Evolutionary conservation across 495 filamentous ascomycete species (phyloP), one percentile per base, ranked within the genome.

Genomic region (Penicillium salamii): DNA sequence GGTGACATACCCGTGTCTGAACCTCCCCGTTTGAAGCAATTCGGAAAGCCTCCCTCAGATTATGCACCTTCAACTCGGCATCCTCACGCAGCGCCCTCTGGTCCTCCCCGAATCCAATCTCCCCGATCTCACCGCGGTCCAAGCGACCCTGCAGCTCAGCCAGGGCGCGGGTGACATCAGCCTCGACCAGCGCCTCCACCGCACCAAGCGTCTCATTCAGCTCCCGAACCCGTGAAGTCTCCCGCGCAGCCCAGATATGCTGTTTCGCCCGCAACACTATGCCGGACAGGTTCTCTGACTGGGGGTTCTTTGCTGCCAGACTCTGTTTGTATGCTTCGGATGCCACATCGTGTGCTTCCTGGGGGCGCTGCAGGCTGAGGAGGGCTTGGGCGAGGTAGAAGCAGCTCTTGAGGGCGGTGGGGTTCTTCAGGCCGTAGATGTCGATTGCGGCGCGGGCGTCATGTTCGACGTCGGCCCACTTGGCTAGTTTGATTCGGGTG

Each of bases 351-450:
- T 91, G 78, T 0, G 93, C 90, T 55, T 88, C 87, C 50, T 87
- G 80, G 18, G 86, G 86, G 55, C 87, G 82, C 49, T 82, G 69
- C 2, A 97, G 76, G 1, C 77, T 79, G 17, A 95, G 78, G 53
- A 95, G 85, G 4, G 90, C 89, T 63, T 93, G 86, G 3, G 90
- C 86, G 8, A 95, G 83, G 69, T 90, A 86, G 59, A 83, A 91
- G 69, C 81, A 81, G 11, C 87, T 91, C 71, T 98, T 98, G 60
- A 96, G 76, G 42, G 61, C 62, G 31, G 43, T 17, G 2, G 64
- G 72, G 56, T 81, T 83, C 52, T 74, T 70, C 3, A 52, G 36
- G 35, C 79, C 70, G 45, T 78, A 69, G 6, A 96, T 75, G 4
- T 82, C 72, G 49, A 98, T 85, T 42, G 87, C 85, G 33, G 77